Conservation (phyloP, 805 yeast genomes). For the Nakazawaea ishiwadae region DNA sequence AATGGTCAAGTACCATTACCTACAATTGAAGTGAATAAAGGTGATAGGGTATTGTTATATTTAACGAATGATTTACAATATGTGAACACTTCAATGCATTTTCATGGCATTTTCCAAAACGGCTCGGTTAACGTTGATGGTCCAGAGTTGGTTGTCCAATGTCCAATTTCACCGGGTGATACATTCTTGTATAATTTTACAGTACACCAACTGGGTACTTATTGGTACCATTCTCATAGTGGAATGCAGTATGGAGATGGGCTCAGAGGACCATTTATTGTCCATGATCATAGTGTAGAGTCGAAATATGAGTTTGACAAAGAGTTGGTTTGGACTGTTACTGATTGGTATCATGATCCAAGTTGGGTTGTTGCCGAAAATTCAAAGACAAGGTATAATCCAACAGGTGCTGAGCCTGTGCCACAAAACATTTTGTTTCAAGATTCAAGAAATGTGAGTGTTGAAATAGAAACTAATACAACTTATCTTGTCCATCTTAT, state of each 20-base stretch:
- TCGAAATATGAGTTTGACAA: constrained; percentile 50
- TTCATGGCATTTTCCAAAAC: constrained; percentile 73
- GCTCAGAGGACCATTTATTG: constrained; percentile 58
- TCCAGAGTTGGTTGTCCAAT: constrained; percentile 73
- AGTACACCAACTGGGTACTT: constrained; percentile 71
- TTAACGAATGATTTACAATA: constrained; percentile 58
- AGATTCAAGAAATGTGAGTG: constrained; percentile 54
- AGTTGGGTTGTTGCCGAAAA: constrained; percentile 39
- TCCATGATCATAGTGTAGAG: constrained; percentile 41
- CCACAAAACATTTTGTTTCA: constrained; percentile 65
- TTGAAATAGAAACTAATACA: constrained; percentile 51
- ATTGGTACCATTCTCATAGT: constrained; percentile 80
- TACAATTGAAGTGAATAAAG: constrained; percentile 55
- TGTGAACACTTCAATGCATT: constrained; percentile 60
- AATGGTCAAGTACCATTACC: constrained; percentile 76
- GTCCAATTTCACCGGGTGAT: constrained; percentile 70
- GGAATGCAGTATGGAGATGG: constrained; percentile 81
- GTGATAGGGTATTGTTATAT: constrained; percentile 56
- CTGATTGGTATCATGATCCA: constrained; percentile 62
- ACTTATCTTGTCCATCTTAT: constrained; percentile 62
- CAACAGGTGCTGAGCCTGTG: constrained; percentile 83
- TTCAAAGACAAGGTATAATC: constrained; percentile 63
- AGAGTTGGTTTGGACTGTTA: constrained; percentile 49
- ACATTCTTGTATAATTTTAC: constrained; percentile 68
- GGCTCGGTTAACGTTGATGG: constrained; percentile 69